Conservation (phyloP, 495 filamentous ascomycete species). For the Penicillium lividum region DNA sequence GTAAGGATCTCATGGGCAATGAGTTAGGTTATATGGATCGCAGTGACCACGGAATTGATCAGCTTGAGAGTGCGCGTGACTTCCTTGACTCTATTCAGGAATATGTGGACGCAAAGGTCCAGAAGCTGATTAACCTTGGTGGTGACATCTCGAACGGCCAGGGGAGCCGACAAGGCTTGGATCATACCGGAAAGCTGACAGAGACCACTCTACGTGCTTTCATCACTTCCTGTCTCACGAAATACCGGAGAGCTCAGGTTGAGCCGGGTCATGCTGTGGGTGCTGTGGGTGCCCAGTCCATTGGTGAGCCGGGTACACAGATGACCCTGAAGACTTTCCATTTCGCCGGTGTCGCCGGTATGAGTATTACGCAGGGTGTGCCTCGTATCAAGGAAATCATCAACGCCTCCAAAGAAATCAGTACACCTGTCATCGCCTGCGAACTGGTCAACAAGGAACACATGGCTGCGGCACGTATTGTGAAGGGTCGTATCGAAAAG, state of each 20-base stretch:
- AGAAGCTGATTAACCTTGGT: constrained; percentile 47
- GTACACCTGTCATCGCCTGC: constrained; percentile 90
- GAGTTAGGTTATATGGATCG: constrained; percentile 63
- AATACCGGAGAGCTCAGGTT: constrained; percentile 85
- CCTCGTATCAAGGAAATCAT: constrained; percentile 99
- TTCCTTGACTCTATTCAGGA: constrained; percentile 77
- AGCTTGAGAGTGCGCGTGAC: constrained; percentile 78
- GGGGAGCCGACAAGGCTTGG: constrained; percentile 46
- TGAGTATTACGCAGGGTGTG: constrained; percentile 98
- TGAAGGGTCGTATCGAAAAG: constrained; percentile 88
- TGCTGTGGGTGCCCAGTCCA: constrained; percentile 94
- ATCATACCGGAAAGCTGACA: constrained; percentile 81
- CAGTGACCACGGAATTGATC: constrained; percentile 70
- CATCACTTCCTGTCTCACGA: constrained; percentile 77
- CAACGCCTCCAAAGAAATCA: constrained; percentile 90
- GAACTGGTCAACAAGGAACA: constrained; percentile 68
- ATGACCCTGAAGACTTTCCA: constrained; percentile 99
- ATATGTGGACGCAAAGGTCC: constrained; percentile 62
- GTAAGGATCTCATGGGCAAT: constrained; percentile 54
- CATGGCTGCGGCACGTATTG: constrained; percentile 76
- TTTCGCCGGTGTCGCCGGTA: constrained; percentile 98
- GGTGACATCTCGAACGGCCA: constrained; percentile 42
- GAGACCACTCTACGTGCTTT: constrained; percentile 69
- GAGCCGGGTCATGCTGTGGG: constrained; percentile 97
- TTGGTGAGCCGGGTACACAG: constrained; percentile 97